These are phyloP conservation scores for Penicillium sp. DNA, from an alignment of 2,329 filamentous ascomycete genomes.

Conservation along the genomic window DNA sequence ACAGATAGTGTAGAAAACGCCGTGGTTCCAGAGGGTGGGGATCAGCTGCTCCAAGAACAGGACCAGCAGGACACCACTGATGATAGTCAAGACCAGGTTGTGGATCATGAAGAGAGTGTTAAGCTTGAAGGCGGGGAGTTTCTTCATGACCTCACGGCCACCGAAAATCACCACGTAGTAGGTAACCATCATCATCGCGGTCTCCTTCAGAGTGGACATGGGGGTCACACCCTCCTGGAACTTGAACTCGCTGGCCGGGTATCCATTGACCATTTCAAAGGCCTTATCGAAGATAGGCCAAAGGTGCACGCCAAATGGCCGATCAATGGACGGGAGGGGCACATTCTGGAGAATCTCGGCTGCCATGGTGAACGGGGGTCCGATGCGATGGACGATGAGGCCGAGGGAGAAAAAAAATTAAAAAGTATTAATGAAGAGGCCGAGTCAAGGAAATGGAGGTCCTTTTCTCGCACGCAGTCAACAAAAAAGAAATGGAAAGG, in stretches of 20 bases:
- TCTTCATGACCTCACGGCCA: conserved; percentile 88
- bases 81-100: conserved; percentile 89
- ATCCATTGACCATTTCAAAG: conserved; percentile 75
- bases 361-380: conserved; percentile 44
- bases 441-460: not conserved
- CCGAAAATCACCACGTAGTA: conserved; percentile 96
- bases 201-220: conserved; percentile 86
- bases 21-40: conserved; percentile 75
- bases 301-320: conserved; percentile 84
- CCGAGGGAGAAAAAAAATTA: not conserved
- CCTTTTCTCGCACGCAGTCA: conserved; percentile 1
- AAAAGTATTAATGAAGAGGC: conserved; percentile 15
- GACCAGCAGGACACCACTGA: conserved; percentile 76
- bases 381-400: conserved; percentile 2
- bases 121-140: conserved; percentile 79
- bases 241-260: conserved; percentile 80
- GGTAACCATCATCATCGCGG: conserved; percentile 73
- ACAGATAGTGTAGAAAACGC: conserved; percentile 88
- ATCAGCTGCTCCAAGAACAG: conserved; percentile 91
- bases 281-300: conserved; percentile 94
- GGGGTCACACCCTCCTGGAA: conserved; percentile 81
- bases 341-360: conserved; percentile 49
- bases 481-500: conserved; percentile 33
- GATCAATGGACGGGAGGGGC: conserved; percentile 78
- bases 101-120: conserved; percentile 90